phyloP scores from a whole-genome alignment of 257 asterid species.

The Striga asiatica region DNA sequence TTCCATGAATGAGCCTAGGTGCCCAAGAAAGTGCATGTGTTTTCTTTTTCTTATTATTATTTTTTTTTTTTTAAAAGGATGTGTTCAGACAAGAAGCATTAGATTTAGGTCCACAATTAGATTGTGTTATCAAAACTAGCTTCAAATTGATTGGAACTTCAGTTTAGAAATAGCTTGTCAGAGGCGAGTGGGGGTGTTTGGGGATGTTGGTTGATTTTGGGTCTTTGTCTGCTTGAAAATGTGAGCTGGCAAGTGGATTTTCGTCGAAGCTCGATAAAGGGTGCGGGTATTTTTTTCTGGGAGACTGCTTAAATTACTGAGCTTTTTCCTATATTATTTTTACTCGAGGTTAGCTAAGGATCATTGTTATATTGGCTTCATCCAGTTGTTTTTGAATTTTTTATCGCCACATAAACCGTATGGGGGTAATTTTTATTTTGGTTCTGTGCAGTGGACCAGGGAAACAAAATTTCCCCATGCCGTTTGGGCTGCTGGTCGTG shows the following conservation, averaged over 20 bases:
- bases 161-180: too few relatives aligned
- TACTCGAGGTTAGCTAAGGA: neutral
- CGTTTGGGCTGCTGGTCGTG: constrained; percentile 99
- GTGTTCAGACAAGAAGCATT: too few relatives aligned
- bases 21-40: neutral
- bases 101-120: too few relatives aligned
- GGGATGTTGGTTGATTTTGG: too few relatives aligned
- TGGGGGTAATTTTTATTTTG: constrained; percentile 12
- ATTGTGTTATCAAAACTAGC: too few relatives aligned
- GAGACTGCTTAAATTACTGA: neutral
- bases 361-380: neutral
- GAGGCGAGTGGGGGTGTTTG: too few relatives aligned
- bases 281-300: neutral
- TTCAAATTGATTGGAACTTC: too few relatives aligned
- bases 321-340: neutral
- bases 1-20: too few relatives aligned
- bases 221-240: neutral
- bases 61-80: too few relatives aligned
- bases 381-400: neutral
- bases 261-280: neutral
- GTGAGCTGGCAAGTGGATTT: neutral
- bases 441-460: constrained; percentile 60
- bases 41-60: too few relatives aligned
- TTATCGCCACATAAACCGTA: neutral
- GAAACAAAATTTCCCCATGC: constrained; percentile 90